Base-by-base conservation (phyloP, 371 early-diverging fungal species). In the Gilbertella persicaria region DNA sequence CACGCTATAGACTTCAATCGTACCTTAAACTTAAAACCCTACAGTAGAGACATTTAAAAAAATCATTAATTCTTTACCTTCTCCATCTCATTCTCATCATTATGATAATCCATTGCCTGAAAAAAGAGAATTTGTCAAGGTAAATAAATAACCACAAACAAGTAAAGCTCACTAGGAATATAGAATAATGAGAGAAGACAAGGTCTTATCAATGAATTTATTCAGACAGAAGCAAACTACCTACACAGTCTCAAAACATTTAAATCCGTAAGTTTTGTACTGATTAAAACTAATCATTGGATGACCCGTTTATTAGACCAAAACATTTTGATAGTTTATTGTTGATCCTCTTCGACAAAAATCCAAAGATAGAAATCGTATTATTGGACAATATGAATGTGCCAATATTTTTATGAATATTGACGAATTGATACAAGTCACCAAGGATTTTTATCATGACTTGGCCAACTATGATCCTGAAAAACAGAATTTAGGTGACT, bases 391-490 rank as follows among this genome's bases (percentile, higher is more conserved):
- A 8, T 64, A 54, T 9, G 50, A 61, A 30, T 58, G 54, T 21
- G 44, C 53, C 43, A 59, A 64, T 14, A 64, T 64, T 2, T 64
- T 64, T 29, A 60, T 64, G 53, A 64, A 64, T 40, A 60, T 64
- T 45, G 64, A 60, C 26, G 61, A 64, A 41, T 23, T 64, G 12
- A 42, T 53, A 8, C 38, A 48, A 17, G 64, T 59, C 5, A 60
- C 60, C 4, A 29, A 52, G 10, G 45, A 43, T n/a, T 60, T 64
- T 36, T 53, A 53, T 33, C 33, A 45, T 3, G 55, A 60, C 13
- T 35, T 64, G 6, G 29, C 48, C 5, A 25, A 53, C 13, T 45
- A 37, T 30, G 19, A 42, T 29, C 21, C 42, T 14, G 30, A 37
- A 9, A 29, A 23, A 20, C 12, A 35, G 6, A 47, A 47, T 10